Base-by-base conservation (phyloP, 345 rosid genomes). In the Euphorbia lathyris region DNA sequence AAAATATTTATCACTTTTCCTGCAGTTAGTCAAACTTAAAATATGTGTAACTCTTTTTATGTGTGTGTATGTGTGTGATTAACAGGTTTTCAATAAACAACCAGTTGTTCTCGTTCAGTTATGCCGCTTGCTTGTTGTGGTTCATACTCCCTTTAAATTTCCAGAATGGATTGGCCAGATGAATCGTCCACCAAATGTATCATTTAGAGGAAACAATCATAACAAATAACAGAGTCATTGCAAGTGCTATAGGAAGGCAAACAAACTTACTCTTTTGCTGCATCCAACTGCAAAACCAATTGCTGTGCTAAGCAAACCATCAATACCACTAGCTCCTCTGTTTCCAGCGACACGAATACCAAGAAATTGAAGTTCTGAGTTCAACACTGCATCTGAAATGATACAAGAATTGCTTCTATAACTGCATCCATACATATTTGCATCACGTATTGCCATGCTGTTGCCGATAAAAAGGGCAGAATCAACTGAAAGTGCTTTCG, bases 261-360 rank as follows among this genome's bases (percentile, higher is more conserved):
- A 47, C 47, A 51, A 38, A 68, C 91, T 79, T 76, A 91, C 98
- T 68, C 80, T 87, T 81, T 81, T 89, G 65, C 87, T 85, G 90
- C 94, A 82, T 58, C 98, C 98, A 20, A 86, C 82, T 63, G 98
- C 96, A 80, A 89, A 94, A 79, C 98, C 98, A 72, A 84, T 50
- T 59, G 97, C 96, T 22, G 97, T 83, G 80, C 98, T 91, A 63
- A 94, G 88, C 87, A 94, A 86, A 70, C 98, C 98, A 70, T 91
- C 98, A 79, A 94, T 94, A 67, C 98, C 98, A 80, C 98, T 94
- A 68, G 97, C 98, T 81, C 98, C 98, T 82, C 97, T 86, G 79
- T 94, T 94, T 79, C 91, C 98, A 73, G 87, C 87, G 70, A 91
- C 96, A 32, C 68, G 84, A 78, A 91, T 81, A 80, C 88, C 76